Conservation (phyloP, 2,329 filamentous ascomycete species). For the Eurotiales sp. region DNA sequence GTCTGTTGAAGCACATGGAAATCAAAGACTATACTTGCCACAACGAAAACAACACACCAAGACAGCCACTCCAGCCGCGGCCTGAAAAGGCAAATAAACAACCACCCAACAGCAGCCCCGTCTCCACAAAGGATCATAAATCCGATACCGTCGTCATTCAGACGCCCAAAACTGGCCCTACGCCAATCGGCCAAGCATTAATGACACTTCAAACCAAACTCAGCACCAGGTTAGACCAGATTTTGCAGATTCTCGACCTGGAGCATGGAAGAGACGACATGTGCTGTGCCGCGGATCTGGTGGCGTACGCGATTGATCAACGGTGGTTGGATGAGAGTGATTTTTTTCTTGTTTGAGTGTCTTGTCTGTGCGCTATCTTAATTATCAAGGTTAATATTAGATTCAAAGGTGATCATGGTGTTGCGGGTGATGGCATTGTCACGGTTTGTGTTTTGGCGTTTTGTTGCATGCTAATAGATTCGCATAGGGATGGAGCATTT, state of each 20-base stretch:
- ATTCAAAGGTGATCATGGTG: too few species aligned
- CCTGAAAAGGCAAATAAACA: constrained; percentile 28
- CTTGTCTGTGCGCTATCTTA: too few species aligned
- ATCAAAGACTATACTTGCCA: constrained; percentile 16
- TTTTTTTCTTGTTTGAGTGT: constrained; percentile 29
- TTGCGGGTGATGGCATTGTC: too few species aligned
- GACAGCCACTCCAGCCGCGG: constrained; percentile 30
- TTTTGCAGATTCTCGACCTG: constrained; percentile 35
- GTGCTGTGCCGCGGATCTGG: constrained; percentile 41
- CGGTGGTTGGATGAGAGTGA: constrained; percentile 38
- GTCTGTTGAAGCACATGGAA: constrained; percentile 45
- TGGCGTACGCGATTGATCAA: constrained; percentile 42
- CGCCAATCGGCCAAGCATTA: constrained; percentile 10
- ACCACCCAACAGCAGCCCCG: not conserved
- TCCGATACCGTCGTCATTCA: too few species aligned
- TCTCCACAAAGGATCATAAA: not conserved
- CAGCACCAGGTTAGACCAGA: constrained; percentile 27
- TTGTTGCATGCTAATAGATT: too few species aligned
- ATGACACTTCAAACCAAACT: constrained; percentile 27
- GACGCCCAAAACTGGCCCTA: too few species aligned
- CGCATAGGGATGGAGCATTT: too few species aligned
- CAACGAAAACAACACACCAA: not conserved
- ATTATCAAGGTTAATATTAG: too few species aligned
- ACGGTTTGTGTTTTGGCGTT: too few species aligned
- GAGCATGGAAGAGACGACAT: constrained; percentile 38